Conservation (phyloP, 331 rosid genomes). For the Malus hybrid region DNA sequence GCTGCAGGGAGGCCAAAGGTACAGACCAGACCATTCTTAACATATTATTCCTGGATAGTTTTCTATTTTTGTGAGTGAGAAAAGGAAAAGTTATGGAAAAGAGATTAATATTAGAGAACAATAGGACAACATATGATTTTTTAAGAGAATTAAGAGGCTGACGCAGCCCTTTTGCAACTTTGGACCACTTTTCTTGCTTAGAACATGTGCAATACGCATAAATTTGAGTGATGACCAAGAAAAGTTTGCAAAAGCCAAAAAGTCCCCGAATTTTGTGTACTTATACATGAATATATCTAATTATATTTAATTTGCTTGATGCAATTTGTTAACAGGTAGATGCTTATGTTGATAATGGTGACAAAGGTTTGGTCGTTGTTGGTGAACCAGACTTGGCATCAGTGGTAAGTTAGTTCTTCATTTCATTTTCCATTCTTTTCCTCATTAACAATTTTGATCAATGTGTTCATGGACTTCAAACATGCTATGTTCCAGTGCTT, state of each 20-base stretch:
- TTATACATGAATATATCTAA: background rate
- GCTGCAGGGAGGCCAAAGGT: slow-evolving; percentile 64
- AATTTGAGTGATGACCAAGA: background rate
- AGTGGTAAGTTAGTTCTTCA: slow-evolving; percentile 35
- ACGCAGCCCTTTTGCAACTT: background rate
- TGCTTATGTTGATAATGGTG: slow-evolving; percentile 36
- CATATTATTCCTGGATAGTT: background rate
- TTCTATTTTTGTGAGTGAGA: slow-evolving; percentile 1
- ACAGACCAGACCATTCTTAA: slow-evolving; percentile 1
- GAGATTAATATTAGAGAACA: slow-evolving; percentile 2
- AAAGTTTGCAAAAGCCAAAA: background rate
- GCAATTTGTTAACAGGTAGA: slow-evolving; percentile 43
- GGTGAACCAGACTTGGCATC: slow-evolving; percentile 30
- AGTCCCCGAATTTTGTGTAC: background rate
- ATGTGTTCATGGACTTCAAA: background rate
- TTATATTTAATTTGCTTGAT: slow-evolving; percentile 8
- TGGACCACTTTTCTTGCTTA: slow-evolving; percentile 7
- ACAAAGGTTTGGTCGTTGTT: slow-evolving; percentile 28
- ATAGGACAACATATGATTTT: background rate
- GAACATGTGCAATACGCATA: slow-evolving; percentile 12
- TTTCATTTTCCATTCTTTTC: too few species aligned
- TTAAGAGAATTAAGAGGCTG: slow-evolving; percentile 1
- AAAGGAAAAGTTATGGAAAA: slow-evolving; percentile 1
- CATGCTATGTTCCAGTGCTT: background rate
- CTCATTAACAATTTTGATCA: too few species aligned